A percentile compares a stretch with the other conserved stretches of the same genome.
Evolutionary conservation across 2,329 filamentous ascomycete genomes (phyloP).

Genomic region (Drechslera avenae): DNA sequence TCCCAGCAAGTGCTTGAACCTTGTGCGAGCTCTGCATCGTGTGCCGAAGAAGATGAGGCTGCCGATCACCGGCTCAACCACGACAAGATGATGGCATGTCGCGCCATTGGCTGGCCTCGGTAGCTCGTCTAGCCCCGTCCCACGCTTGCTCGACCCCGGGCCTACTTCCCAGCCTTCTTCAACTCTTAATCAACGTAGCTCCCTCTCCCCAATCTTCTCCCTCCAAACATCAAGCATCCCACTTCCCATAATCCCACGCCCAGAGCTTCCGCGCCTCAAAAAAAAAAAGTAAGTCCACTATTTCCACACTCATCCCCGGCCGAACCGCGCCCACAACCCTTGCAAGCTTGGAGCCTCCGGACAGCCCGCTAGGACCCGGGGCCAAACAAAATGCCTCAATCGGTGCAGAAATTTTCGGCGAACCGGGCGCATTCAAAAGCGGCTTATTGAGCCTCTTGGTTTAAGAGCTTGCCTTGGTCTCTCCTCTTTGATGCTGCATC

Average conservation of each 20-base stretch:
- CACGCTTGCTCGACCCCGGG: too few species aligned
- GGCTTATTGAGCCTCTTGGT: conserved; percentile 22
- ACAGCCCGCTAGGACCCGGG: conserved; percentile 36
- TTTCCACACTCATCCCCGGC: conserved; percentile 22
- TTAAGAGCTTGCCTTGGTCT: conserved; percentile 21
- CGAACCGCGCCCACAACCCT: conserved; percentile 28
- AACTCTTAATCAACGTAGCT: too few species aligned
- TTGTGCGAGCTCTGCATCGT: neutral
- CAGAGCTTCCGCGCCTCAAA: conserved; percentile 17
- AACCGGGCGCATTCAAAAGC: conserved; percentile 39
- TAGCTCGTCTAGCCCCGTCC: conserved; percentile 4
- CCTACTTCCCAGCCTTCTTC: too few species aligned
- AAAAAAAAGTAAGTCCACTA: conserved; percentile 40
- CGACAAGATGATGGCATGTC: conserved; percentile 10
- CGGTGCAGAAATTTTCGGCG: conserved; percentile 43
- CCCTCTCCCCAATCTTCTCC: neutral
- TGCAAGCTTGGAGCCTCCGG: conserved; percentile 31
- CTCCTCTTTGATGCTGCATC: conserved; percentile 36
- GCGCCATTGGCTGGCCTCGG: conserved; percentile 15
- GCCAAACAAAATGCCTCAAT: conserved; percentile 47
- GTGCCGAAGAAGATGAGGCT: neutral
- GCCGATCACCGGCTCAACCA: conserved; percentile 6
- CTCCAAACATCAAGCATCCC: conserved; percentile 10
- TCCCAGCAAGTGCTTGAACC: too few species aligned
- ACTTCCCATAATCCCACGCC: too few species aligned